Conservation (phyloP, 768 basidiomycete genomes). For the Collybia sp. region DNA sequence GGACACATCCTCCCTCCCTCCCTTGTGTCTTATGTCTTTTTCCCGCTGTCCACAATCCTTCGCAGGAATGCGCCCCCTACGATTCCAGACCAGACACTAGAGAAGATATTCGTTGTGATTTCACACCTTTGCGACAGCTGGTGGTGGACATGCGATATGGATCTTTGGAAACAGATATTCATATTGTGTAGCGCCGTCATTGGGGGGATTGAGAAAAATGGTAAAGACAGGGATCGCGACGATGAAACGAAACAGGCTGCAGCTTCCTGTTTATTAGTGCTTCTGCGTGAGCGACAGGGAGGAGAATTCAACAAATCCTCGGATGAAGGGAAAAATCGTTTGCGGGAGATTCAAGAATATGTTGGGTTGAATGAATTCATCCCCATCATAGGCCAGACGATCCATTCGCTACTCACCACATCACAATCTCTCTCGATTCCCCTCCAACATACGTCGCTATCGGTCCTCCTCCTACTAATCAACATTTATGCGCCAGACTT, state of each 20-base stretch:
- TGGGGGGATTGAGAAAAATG: slow-evolving; percentile 61
- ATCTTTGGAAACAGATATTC: slow-evolving; percentile 83
- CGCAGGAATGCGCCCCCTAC: slow-evolving; percentile 64
- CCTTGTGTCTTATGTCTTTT: slow-evolving; percentile 80
- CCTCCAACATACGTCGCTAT: slow-evolving; percentile 64
- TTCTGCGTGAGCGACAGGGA: slow-evolving; percentile 50
- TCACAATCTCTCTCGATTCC: slow-evolving; percentile 50
- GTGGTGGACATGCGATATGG: slow-evolving; percentile 80
- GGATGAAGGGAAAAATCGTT: slow-evolving; percentile 20
- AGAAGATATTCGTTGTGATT: slow-evolving; percentile 62
- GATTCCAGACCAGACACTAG: slow-evolving; percentile 78
- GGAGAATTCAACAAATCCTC: slow-evolving; percentile 26
- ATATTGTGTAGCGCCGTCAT: slow-evolving; percentile 66
- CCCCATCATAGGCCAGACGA: slow-evolving; percentile 79
- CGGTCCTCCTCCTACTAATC: slow-evolving; percentile 51
- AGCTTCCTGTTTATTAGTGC: slow-evolving; percentile 54
- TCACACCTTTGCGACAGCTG: slow-evolving; percentile 60
- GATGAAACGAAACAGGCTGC: slow-evolving; percentile 85
- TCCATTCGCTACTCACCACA: slow-evolving; percentile 65
- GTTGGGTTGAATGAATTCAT: slow-evolving; percentile 48
- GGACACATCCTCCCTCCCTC: slow-evolving; percentile 40
- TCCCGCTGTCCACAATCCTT: slow-evolving; percentile 82
- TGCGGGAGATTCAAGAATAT: slow-evolving; percentile 34
- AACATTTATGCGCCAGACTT: slow-evolving; percentile 50
- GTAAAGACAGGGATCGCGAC: slow-evolving; percentile 62